Conservation (phyloP, 805 yeast species). For the Ogataea ramenticola region DNA sequence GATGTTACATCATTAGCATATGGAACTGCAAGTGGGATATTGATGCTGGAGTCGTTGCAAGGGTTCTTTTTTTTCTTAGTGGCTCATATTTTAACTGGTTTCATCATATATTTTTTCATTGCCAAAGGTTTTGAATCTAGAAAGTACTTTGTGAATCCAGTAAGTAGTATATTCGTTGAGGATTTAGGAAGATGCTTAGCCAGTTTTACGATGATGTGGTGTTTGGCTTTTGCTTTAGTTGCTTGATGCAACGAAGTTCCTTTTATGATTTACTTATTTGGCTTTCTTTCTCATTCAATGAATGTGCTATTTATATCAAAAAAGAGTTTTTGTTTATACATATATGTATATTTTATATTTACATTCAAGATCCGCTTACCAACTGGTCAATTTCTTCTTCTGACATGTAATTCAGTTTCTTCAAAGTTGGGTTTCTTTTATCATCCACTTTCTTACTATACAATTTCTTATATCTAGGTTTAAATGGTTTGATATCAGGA, state of each 20-base stretch:
- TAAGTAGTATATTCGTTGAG: slow-evolving; percentile 34
- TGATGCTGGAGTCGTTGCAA: slow-evolving; percentile 39
- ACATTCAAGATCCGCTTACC: neutral
- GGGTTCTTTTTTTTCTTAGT: slow-evolving; percentile 41
- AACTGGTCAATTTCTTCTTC: slow-evolving; percentile 3
- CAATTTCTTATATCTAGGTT: neutral
- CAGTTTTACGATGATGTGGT: slow-evolving; percentile 53
- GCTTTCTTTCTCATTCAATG: too few species aligned
- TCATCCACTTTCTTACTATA: neutral
- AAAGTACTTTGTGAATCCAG: slow-evolving; percentile 32
- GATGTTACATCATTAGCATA: slow-evolving; percentile 42
- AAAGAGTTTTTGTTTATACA: neutral
- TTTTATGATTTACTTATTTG: neutral
- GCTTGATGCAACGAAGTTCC: neutral
- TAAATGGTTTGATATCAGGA: slow-evolving; percentile 2
- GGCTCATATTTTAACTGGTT: slow-evolving; percentile 27
- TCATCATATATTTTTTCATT: slow-evolving; percentile 25
- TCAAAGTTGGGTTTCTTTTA: slow-evolving; percentile 1
- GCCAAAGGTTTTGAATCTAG: slow-evolving; percentile 26
- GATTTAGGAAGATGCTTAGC: slow-evolving; percentile 41
- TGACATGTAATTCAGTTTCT: slow-evolving; percentile 1
- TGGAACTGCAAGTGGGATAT: slow-evolving; percentile 50
- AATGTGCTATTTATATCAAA: too few species aligned
- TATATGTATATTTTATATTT: neutral
- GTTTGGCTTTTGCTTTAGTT: slow-evolving; percentile 36